Percentiles rank a stretch among this genome's conserved stretches.
Evolutionary conservation across 805 yeast genomes (phyloP).

Genomic region (Saturnispora saitoi): DNA sequence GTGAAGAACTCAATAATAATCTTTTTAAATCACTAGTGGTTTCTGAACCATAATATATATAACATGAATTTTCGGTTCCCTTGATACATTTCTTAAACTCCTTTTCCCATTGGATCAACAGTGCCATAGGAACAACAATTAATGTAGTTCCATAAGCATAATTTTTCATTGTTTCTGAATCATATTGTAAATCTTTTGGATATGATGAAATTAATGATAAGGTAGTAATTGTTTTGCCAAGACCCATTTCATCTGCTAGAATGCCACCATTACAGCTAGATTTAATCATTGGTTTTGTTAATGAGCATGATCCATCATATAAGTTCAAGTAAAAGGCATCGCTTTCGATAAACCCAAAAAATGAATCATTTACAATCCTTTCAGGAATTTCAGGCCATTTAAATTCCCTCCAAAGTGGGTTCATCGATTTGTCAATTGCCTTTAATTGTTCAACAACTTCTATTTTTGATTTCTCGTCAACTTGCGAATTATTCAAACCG

Average conservation of each 20-base stretch:
- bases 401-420: slow-evolving; percentile 80
- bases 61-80: slow-evolving; percentile 32
- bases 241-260: slow-evolving; percentile 93
- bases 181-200: slow-evolving; percentile 38
- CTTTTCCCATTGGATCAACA: slow-evolving; percentile 83
- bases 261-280: slow-evolving; percentile 71
- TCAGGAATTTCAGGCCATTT: slow-evolving; percentile 51
- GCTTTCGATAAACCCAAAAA: not conserved
- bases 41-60: slow-evolving; percentile 70
- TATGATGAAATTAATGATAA: slow-evolving; percentile 61
- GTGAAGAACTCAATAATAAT: slow-evolving; percentile 34
- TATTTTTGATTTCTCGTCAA: slow-evolving; percentile 17
- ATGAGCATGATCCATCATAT: slow-evolving; percentile 70
- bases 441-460: slow-evolving; percentile 20
- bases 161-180: slow-evolving; percentile 18
- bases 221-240: slow-evolving; percentile 87
- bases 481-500: slow-evolving; percentile 25
- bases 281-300: slow-evolving; percentile 55
- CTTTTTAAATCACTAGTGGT: slow-evolving; percentile 41
- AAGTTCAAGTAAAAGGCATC: slow-evolving; percentile 61
- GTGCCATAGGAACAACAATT: slow-evolving; percentile 82
- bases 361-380: slow-evolving; percentile 1
- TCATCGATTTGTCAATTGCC: slow-evolving; percentile 42
- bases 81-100: slow-evolving; percentile 59
- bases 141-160: slow-evolving; percentile 70